Conservation (phyloP, 768 basidiomycete species). For the Leccinum rimulosum region DNA sequence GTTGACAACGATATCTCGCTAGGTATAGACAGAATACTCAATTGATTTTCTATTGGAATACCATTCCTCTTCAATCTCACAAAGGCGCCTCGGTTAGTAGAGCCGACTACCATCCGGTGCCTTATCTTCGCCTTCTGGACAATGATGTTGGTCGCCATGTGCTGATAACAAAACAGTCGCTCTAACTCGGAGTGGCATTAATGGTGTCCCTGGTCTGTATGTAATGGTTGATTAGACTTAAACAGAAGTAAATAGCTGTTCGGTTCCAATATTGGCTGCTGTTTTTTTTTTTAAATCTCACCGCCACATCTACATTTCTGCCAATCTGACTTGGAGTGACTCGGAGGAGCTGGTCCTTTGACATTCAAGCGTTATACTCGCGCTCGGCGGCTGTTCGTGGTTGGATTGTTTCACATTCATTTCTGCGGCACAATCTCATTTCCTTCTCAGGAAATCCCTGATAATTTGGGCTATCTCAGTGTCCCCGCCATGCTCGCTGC, state of each 20-base stretch:
- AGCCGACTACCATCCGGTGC: neutral
- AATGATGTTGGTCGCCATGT: neutral
- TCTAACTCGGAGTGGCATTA: neutral
- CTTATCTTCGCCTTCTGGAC: neutral
- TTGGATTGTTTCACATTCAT: constrained; percentile 3
- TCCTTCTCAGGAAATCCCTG: constrained; percentile 13
- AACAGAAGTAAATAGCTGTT: constrained; percentile 26
- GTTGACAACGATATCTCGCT: constrained; percentile 27
- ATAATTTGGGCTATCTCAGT: constrained; percentile 10
- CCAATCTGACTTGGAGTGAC: neutral
- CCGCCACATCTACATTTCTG: neutral
- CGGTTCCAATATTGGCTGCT: neutral
- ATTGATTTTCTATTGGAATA: constrained; percentile 16
- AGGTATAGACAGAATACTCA: constrained; percentile 25
- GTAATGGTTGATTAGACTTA: constrained; percentile 20
- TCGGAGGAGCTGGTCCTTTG: neutral
- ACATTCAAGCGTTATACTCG: constrained; percentile 5
- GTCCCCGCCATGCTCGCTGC: constrained; percentile 30
- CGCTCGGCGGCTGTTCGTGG: neutral
- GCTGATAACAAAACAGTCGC: neutral
- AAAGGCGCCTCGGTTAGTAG: neutral
- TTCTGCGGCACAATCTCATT: constrained; percentile 8
- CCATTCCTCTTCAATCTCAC: neutral
- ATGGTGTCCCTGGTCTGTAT: neutral
- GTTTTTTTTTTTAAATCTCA: neutral